A percentile compares a stretch with the other conserved stretches of the same genome.
Evolutionary conservation across 2,329 filamentous ascomycete genomes (phyloP).

Genomic region (Alternaria ethzedia): DNA sequence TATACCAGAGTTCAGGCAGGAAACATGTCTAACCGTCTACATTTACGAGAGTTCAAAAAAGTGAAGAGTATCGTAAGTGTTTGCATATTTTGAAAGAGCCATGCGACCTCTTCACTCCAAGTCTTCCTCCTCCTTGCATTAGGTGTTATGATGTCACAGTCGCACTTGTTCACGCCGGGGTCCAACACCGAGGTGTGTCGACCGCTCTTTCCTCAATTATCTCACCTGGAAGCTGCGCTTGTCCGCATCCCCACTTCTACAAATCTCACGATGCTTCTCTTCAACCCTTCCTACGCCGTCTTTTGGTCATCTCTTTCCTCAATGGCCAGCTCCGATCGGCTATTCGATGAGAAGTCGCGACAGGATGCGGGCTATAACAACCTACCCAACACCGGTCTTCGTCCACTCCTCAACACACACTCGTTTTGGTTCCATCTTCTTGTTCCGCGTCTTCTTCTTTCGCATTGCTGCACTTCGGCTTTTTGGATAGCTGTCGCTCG

Average conservation of each 20-base stretch:
- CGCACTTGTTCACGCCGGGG: not conserved
- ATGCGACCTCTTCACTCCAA: rapidly evolving
- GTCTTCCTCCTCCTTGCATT: not conserved
- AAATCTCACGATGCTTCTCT: constrained; percentile 10
- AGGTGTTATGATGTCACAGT: not conserved
- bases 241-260: constrained; percentile 10
- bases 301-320: constrained; percentile 19
- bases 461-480: constrained; percentile 46
- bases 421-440: constrained; percentile 49
- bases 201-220: constrained; percentile 4
- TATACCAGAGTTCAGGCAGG: not conserved
- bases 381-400: constrained; percentile 7
- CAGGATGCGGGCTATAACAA: constrained; percentile 33
- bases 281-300: constrained; percentile 14
- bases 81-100: not conserved
- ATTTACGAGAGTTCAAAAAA: not conserved
- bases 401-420: constrained; percentile 35
- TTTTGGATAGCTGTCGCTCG: constrained; percentile 49
- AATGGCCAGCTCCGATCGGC: not conserved
- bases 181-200: not conserved
- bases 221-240: constrained; percentile 6
- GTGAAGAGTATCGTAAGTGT: not conserved
- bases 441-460: constrained; percentile 44
- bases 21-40: not conserved
- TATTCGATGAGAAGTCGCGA: constrained; percentile 26